Base-by-base conservation (phyloP, 768 basidiomycete genomes). In the Tricholoma bakamatsutake region DNA sequence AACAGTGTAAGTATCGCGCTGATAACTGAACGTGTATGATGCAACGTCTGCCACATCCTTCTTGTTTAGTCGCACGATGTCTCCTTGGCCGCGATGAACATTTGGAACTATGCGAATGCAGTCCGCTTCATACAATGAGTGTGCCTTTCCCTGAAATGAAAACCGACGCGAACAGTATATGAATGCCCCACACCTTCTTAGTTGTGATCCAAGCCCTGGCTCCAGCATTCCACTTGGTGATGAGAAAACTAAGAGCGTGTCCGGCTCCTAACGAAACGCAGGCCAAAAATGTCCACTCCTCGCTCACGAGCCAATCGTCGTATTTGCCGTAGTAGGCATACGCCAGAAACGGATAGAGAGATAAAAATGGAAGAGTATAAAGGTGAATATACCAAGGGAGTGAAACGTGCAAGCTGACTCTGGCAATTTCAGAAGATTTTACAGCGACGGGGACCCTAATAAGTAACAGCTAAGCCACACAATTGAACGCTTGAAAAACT, bases 261-360 rank as follows among this genome's bases (percentile, higher is more conserved):
- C 88, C 84, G 5, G 83, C 87, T 18, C 90, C 90, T 7, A 99
- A 80, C 3, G 84, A 72, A 12, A 95, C 87, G 61, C 89, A 93
- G 35, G 89, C 90, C 18, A 98, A 81, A 67, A 98, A 99, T 0
- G 97, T 96, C 95, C 95, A 98, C 69, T 98, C 96, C 72, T 96
- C 93, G 55, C 90, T 91, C 65, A 86, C 80, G 53, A 98, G 75
- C 89, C 91, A 97, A 58, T 85, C 74, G 64, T 96, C 91, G 70
- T 98, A 97, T 69, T 81, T 87, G 71, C 93, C 70, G 64, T 87
- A 91, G 76, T 98, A 98, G 18, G 94, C 88, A 69, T 96, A 97
- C 24, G 88, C 90, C 30, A 91, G 80, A 30, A 93, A 67, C 0
- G 91, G 91, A 59, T 93, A 93, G 49, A 93, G 74, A 1, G 79